A percentile compares a stretch with the other conserved stretches of the same genome.
Conservation (phyloP, 257 asterid species). For the Ajuga chamaepitys region DNA sequence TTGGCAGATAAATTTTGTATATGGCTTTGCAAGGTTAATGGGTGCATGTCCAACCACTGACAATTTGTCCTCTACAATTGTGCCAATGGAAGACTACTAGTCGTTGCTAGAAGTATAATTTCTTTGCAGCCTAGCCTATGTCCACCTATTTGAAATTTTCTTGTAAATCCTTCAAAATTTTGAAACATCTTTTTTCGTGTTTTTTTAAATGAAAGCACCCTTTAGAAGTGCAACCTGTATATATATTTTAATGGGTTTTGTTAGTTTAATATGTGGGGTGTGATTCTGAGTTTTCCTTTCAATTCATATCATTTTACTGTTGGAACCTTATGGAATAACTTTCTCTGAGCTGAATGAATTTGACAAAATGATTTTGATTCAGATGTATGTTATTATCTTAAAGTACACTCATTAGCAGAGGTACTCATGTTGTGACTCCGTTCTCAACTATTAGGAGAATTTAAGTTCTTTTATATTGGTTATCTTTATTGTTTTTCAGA, state of each 20-base stretch:
- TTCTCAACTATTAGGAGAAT: not conserved
- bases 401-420: not conserved
- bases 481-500: not conserved
- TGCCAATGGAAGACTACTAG: no score
- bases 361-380: not conserved
- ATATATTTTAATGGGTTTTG: not conserved
- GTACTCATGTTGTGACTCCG: not conserved
- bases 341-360: not conserved
- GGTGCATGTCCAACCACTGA: no score
- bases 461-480: not conserved
- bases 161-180: no score
- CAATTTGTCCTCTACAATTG: no score
- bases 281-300: not conserved
- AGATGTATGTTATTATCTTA: not conserved
- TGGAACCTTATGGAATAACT: not conserved
- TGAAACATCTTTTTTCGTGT: no score
- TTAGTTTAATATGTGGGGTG: not conserved
- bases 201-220: no score
- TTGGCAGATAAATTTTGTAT: no score
- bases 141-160: no score
- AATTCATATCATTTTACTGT: not conserved
- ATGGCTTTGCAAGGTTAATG: no score
- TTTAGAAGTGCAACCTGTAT: not conserved
- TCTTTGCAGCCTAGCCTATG: no score
- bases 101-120: no score